A percentile compares a stretch with the other conserved stretches of the same genome.
Evolutionary conservation across 257 asterid genomes (phyloP).

Genomic region (Anisodus tanguticus): DNA sequence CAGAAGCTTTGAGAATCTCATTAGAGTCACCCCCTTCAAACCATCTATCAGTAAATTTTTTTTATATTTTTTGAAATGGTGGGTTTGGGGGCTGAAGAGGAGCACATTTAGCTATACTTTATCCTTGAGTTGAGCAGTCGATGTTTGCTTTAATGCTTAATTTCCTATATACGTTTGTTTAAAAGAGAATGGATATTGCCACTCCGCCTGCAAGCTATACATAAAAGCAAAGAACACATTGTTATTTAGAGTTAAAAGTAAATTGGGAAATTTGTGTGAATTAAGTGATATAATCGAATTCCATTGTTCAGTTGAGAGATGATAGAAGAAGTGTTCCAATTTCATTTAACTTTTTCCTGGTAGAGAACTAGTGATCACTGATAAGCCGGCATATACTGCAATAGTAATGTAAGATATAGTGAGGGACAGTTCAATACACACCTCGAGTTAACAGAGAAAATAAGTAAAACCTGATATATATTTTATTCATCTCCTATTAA

Average conservation of each 20-base stretch:
- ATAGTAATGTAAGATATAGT: no score
- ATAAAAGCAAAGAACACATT: neutral
- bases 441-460: no score
- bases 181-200: neutral
- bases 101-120: neutral
- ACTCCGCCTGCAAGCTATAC: neutral
- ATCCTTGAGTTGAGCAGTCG: neutral
- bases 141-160: neutral
- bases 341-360: no score
- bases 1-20: no score
- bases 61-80: no score
- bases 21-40: no score
- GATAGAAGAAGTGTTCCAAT: no score
- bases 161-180: neutral
- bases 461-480: no score
- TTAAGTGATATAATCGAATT: neutral
- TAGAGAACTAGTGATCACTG: neutral
- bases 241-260: neutral
- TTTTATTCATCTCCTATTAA: neutral
- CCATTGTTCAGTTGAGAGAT: neutral
- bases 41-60: neutral
- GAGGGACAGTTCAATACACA: no score
- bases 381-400: neutral
- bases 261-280: neutral
- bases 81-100: neutral